Conservation (phyloP, 495 filamentous ascomycete genomes). For the Neurospora sp. region DNA sequence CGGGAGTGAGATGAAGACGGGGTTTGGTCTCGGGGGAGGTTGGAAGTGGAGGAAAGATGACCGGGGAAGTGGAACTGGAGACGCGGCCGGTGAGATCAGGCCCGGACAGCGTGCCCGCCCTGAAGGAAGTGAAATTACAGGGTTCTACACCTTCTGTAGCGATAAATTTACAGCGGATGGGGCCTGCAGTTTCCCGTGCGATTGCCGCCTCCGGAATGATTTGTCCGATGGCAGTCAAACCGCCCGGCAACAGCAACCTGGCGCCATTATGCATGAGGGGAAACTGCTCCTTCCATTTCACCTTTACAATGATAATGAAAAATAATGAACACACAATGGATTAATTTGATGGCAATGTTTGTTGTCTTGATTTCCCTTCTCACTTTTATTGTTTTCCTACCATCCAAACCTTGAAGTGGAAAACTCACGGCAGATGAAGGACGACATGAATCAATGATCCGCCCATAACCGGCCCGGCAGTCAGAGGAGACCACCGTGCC, state of each 20-base stretch:
- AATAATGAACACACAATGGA: neutral
- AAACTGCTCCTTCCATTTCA: neutral
- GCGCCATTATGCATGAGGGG: neutral
- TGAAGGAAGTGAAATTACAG: neutral
- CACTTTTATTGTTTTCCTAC: neutral
- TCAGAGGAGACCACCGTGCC: neutral
- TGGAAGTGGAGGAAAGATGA: neutral
- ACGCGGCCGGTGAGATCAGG: neutral
- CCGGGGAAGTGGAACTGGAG: neutral
- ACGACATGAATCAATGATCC: neutral
- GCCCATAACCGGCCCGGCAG: neutral
- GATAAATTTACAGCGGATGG: neutral
- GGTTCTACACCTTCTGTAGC: neutral
- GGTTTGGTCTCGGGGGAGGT: neutral
- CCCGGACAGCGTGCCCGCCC: neutral
- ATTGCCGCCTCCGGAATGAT: conserved; percentile 1
- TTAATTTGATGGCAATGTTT: neutral
- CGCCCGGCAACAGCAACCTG: neutral
- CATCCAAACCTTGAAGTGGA: neutral
- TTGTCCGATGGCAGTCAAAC: conserved; percentile 5
- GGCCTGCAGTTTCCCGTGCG: neutral
- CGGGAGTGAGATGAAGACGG: neutral
- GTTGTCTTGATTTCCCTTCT: neutral
- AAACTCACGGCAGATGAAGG: neutral
- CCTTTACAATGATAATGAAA: neutral